Base-by-base conservation (phyloP, 2,329 filamentous ascomycete genomes). In the Myriosclerotinia duriaeana region DNA sequence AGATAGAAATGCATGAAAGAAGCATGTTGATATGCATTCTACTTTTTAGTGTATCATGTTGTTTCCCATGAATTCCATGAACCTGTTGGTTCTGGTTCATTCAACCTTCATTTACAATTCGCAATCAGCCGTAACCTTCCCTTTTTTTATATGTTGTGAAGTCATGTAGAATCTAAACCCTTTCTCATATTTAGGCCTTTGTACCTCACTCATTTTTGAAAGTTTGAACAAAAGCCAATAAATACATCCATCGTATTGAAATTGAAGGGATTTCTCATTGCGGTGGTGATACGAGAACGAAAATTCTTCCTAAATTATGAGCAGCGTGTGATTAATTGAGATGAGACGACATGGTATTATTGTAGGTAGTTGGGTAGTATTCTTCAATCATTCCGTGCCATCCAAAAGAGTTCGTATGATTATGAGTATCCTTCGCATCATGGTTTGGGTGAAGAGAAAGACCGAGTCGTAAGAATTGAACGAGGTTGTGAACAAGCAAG, bases 241-340 rank as follows among this genome's bases (percentile, higher is more conserved):
- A 50, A n/a, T n/a, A n/a, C n/a, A n/a, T n/a, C n/a, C n/a, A 48
- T 58, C 22, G n/a, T 7, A 46, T 40, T 9, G 38, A 30, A n/a
- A 40, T 26, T 52, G 53, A 50, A 58, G 44, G 52, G 15, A 58
- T 58, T 58, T 50, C 12, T 36, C 42, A 26, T 40, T 34, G 42
- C 6, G 44, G 42, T 14, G 22, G 42, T 56, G n/a, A 59, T 65
- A 65, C 63, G 63, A 59, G 50, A 42, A 59, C 53, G 62, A 52
- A 52, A 42, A 58, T 64, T 38, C 52, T 15, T 48, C 46, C 36
- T 26, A 58, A n/a, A 58, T 58, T 52, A 50, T 48, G 53, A 50
- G n/a, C 62, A 64, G 62, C 62, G 40, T 58, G 53, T 58, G 52
- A 48, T 64, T 64, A n/a, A 53, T 59, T 42, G 34, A 52, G 17